A percentile compares a stretch with the other conserved stretches of the same genome.
Conservation (phyloP, 306 rosid species). For the Purshia tridentata region DNA sequence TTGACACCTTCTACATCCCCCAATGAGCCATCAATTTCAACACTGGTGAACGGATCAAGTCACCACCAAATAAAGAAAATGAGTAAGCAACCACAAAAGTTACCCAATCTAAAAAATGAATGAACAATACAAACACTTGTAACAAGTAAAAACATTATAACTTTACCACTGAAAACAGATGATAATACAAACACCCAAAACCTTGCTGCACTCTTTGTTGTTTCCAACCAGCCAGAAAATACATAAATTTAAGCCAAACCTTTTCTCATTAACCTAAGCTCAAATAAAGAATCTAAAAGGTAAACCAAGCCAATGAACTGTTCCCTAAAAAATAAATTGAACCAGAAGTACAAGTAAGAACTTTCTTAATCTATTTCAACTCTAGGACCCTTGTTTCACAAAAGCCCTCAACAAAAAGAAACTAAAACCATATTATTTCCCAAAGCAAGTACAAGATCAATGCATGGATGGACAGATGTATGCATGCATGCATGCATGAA, state of each 20-base stretch:
- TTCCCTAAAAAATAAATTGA: background rate
- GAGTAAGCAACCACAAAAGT: slow-evolving; percentile 22
- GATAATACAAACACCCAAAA: background rate
- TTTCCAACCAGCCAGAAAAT: background rate
- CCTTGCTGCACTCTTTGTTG: background rate
- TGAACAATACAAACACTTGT: background rate
- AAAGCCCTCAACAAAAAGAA: background rate
- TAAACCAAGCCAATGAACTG: background rate
- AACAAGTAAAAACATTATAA: background rate
- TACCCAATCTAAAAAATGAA: background rate
- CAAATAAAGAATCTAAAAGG: background rate
- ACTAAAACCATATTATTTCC: background rate
- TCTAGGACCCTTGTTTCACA: background rate
- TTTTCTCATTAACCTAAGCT: background rate
- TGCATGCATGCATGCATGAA: background rate
- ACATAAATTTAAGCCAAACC: background rate
- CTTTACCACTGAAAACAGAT: background rate
- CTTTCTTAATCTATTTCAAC: background rate
- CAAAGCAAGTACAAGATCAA: background rate
- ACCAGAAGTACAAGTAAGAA: background rate
- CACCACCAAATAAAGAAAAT: slow-evolving; percentile 20
- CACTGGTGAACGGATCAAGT: slow-evolving; percentile 40
- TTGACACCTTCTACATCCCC: slow-evolving; percentile 64
- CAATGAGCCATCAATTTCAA: slow-evolving; percentile 70
- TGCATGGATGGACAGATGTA: background rate